These are phyloP conservation scores for Vanrija sp. DNA, from an alignment of 1,284 basidiomycete genomes.

Conservation along the genomic window DNA sequence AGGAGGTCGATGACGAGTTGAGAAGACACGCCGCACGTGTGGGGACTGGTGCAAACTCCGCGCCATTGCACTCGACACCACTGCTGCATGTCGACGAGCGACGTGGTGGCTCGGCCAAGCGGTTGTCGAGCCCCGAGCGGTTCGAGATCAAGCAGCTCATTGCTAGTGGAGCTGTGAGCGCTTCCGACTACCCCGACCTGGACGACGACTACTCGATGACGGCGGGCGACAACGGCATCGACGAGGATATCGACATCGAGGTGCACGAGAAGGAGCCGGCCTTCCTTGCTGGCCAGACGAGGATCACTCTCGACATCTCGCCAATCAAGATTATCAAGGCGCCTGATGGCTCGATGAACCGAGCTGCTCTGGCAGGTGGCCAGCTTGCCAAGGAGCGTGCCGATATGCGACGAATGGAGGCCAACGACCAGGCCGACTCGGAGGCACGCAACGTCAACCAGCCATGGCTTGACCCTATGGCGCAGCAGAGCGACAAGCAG, in stretches of 20 bases:
- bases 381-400: conserved; percentile 90
- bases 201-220: conserved; percentile 83
- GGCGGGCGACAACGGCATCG: conserved; percentile 74
- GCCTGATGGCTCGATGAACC: conserved; percentile 88
- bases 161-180: conserved; percentile 85
- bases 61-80: conserved; percentile 33
- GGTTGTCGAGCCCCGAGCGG: conserved; percentile 91
- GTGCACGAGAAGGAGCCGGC: conserved; percentile 94
- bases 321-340: conserved; percentile 97
- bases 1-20: conserved; percentile 77
- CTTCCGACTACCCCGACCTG: conserved; percentile 92
- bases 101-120: conserved; percentile 69
- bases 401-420: conserved; percentile 90
- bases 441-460: conserved; percentile 88
- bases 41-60: conserved; percentile 56
- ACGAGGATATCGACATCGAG: conserved; percentile 96
- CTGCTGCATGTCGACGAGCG: conserved; percentile 55
- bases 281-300: conserved; percentile 94
- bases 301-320: conserved; percentile 88
- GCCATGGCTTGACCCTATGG: conserved; percentile 98
- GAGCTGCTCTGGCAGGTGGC: conserved; percentile 89
- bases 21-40: conserved; percentile 60
- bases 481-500: conserved; percentile 73
- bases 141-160: conserved; percentile 99
- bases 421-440: conserved; percentile 88